A percentile compares a stretch with the other conserved stretches of the same genome.
These are phyloP conservation scores for Cercis canadensis DNA, from an alignment of 306 rosid species.

Conservation along the genomic window DNA sequence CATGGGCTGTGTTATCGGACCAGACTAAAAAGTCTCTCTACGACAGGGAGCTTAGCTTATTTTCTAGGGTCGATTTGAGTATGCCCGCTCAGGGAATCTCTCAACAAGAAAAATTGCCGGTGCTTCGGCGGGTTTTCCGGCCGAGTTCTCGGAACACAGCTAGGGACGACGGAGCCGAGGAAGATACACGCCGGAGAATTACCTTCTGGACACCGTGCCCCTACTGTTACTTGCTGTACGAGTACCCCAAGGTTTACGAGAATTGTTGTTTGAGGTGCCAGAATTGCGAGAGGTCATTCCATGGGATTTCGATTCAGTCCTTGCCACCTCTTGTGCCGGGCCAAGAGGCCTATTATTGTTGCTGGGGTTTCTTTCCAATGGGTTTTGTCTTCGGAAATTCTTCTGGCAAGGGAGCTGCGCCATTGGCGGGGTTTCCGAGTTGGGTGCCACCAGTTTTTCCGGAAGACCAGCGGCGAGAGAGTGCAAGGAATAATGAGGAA, in stretches of 20 bases:
- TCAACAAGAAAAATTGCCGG: slow-evolving; percentile 64
- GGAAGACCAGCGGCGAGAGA: slow-evolving; percentile 22
- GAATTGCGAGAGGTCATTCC: slow-evolving; percentile 75
- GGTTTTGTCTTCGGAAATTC: slow-evolving; percentile 52
- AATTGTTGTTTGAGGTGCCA: slow-evolving; percentile 84
- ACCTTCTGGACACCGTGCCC: slow-evolving; percentile 98
- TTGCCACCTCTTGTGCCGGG: slow-evolving; percentile 75
- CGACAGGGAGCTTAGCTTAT: slow-evolving; percentile 61
- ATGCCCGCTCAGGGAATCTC: slow-evolving; percentile 42
- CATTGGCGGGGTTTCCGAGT: slow-evolving; percentile 47
- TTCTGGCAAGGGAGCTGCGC: slow-evolving; percentile 41
- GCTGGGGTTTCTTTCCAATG: slow-evolving; percentile 87
- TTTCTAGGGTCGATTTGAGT: slow-evolving; percentile 54
- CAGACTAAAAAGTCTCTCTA: slow-evolving; percentile 55
- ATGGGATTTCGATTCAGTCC: slow-evolving; percentile 54
- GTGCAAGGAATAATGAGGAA: slow-evolving; percentile 20
- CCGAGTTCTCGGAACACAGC: slow-evolving; percentile 3
- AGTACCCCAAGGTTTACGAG: slow-evolving; percentile 76
- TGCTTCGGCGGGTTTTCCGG: slow-evolving; percentile 52
- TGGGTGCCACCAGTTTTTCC: slow-evolving; percentile 66
- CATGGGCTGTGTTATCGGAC: slow-evolving; percentile 83
- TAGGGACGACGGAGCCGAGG: slow-evolving; percentile 33
- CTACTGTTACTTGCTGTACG: slow-evolving; percentile 74
- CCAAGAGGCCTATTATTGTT: slow-evolving; percentile 82
- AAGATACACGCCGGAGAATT: slow-evolving; percentile 42